phyloP scores from a whole-genome alignment of 2,329 filamentous ascomycete species.

The Xenoacremonium recifei region DNA sequence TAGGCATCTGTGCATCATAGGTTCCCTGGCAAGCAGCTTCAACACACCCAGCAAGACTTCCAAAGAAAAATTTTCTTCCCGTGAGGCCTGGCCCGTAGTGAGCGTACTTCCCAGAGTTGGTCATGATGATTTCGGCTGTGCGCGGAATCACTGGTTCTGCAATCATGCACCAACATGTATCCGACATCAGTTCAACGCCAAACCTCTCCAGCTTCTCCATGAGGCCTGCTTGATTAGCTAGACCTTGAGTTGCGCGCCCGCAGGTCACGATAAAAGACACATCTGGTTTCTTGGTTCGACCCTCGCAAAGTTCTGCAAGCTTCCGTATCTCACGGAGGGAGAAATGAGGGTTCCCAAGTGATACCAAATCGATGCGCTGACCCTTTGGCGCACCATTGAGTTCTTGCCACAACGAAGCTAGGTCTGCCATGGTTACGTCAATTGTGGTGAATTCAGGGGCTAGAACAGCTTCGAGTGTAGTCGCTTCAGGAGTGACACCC shows the following conservation, averaged over 20 bases:
- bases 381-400: constrained; percentile 12
- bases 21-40: constrained; percentile 16
- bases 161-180: constrained; percentile 50
- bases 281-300: constrained; percentile 18
- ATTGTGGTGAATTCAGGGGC: background rate
- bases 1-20: background rate
- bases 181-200: constrained; percentile 38
- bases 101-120: constrained; percentile 46
- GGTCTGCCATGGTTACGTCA: background rate
- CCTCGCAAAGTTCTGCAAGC: constrained; percentile 29
- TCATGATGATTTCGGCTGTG: constrained; percentile 34
- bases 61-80: constrained; percentile 22
- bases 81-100: constrained; percentile 37
- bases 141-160: constrained; percentile 35
- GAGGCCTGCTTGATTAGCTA: constrained; percentile 25
- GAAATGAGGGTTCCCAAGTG: constrained; percentile 46
- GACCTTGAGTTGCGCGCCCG: background rate
- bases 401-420: constrained; percentile 4
- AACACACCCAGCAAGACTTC: constrained; percentile 21
- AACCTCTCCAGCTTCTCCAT: constrained; percentile 31
- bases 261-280: constrained; percentile 16
- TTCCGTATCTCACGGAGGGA: constrained; percentile 34
- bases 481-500: constrained; percentile 38
- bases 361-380: constrained; percentile 34
- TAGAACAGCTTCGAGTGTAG: constrained; percentile 5